Percentiles rank a stretch among this genome's conserved stretches.
Conservation (phyloP, 2,329 filamentous ascomycete genomes). For the Monosporascus ibericus region DNA sequence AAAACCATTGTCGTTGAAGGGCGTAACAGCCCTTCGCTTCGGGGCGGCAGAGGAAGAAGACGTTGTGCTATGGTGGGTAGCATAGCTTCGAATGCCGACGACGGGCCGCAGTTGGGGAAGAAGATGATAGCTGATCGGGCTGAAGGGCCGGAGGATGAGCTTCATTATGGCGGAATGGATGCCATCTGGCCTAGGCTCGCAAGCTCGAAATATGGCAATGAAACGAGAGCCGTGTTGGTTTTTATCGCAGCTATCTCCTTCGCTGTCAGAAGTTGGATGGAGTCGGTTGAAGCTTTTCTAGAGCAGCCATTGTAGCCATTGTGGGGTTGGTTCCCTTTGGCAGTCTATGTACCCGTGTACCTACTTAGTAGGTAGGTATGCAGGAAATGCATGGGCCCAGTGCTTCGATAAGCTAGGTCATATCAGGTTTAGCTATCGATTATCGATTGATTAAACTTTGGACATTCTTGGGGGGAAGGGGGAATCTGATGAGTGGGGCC, state of each 20-base stretch:
- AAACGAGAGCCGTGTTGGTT: background rate
- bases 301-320: too few relatives aligned
- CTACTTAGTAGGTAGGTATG: too few relatives aligned
- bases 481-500: slow-evolving; percentile 1
- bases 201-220: background rate
- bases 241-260: background rate
- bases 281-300: slow-evolving; percentile 13
- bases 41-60: slow-evolving; percentile 29
- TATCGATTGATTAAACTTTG: background rate
- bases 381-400: too few relatives aligned
- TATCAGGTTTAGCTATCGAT: too few relatives aligned
- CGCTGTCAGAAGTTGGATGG: background rate
- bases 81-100: slow-evolving; percentile 45
- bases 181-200: slow-evolving; percentile 23
- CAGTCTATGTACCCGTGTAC: too few relatives aligned
- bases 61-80: slow-evolving; percentile 47
- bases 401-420: too few relatives aligned
- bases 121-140: slow-evolving; percentile 19
- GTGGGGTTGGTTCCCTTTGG: too few relatives aligned
- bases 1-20: slow-evolving; percentile 78
- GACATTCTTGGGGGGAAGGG: slow-evolving; percentile 4
- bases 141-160: slow-evolving; percentile 32
- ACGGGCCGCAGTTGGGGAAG: slow-evolving; percentile 29
- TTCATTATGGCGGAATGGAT: slow-evolving; percentile 39
- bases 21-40: slow-evolving; percentile 66